phyloP scores from a whole-genome alignment of 768 basidiomycete genomes.

The Udeniomyces megalosporus region DNA sequence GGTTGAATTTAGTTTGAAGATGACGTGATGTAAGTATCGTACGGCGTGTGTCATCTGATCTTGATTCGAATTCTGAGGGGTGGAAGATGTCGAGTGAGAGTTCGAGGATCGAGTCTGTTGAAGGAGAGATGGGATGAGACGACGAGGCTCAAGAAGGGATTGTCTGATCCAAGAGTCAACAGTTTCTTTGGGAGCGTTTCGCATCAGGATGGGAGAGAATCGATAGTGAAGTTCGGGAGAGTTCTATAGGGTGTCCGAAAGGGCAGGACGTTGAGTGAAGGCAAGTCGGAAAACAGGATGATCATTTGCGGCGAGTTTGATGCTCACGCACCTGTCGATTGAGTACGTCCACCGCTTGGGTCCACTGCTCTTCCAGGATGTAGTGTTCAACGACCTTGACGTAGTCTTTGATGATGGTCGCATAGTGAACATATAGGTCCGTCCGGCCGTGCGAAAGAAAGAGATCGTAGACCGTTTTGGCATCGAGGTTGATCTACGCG shows the following conservation, averaged over 20 bases:
- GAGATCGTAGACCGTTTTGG: conserved; percentile 72
- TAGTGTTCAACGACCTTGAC: conserved; percentile 79
- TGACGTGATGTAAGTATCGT: conserved; percentile 67
- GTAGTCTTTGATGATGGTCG: conserved; percentile 61
- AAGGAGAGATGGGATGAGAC: conserved; percentile 75
- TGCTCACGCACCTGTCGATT: conserved; percentile 74
- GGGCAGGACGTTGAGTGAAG: not conserved
- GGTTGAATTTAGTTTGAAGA: conserved; percentile 49
- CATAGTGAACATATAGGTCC: conserved; percentile 82
- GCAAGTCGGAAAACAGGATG: not conserved
- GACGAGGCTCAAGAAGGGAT: conserved; percentile 57
- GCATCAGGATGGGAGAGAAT: conserved; percentile 73
- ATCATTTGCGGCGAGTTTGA: conserved; percentile 2
- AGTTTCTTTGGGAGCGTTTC: conserved; percentile 69
- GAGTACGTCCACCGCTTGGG: conserved; percentile 73
- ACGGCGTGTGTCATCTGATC: conserved; percentile 52
- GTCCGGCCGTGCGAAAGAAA: conserved; percentile 84
- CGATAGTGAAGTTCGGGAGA: conserved; percentile 80
- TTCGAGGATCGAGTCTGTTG: conserved; percentile 7
- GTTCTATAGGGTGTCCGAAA: conserved; percentile 36
- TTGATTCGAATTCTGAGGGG: conserved; percentile 33
- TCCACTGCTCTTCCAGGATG: conserved; percentile 83
- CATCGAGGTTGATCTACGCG: conserved; percentile 60
- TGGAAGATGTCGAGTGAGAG: conserved; percentile 37
- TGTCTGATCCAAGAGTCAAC: conserved; percentile 87